Percentiles rank a stretch among this genome's conserved stretches.
Conservation (phyloP, 2,329 filamentous ascomycete genomes). For the Diaporthe aspalathi region DNA sequence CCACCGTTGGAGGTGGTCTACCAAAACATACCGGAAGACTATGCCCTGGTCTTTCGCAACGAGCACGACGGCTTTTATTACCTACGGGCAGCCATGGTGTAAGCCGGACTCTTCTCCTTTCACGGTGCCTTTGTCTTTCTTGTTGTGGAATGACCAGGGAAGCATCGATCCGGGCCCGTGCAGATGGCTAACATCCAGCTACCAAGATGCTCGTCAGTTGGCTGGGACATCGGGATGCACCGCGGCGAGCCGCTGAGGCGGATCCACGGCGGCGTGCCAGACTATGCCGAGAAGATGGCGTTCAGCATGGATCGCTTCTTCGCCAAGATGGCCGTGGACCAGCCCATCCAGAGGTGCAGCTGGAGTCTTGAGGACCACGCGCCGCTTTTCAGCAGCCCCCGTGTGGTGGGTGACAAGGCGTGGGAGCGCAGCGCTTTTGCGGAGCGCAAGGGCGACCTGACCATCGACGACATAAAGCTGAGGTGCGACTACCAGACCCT, state of each 20-base stretch:
- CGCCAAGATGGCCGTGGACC: constrained; percentile 77
- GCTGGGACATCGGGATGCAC: constrained; percentile 82
- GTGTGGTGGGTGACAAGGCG: constrained; percentile 63
- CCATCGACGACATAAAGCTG: constrained; percentile 70
- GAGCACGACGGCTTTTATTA: constrained; percentile 77
- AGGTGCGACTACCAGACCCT: constrained; percentile 92
- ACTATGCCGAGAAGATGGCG: constrained; percentile 89
- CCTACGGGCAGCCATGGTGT: constrained; percentile 78
- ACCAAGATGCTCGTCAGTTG: constrained; percentile 74
- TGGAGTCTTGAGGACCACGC: constrained; percentile 84
- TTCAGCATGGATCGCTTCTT: constrained; percentile 92
- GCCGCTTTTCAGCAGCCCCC: constrained; percentile 80
- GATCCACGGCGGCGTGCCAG: constrained; percentile 81
- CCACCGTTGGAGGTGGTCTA: constrained; percentile 78
- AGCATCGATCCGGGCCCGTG: too few relatives aligned
- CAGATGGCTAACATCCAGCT: too few relatives aligned
- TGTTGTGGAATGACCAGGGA: too few relatives aligned
- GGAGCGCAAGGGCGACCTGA: constrained; percentile 57
- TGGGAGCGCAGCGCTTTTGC: constrained; percentile 70
- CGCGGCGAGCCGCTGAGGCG: constrained; percentile 76
- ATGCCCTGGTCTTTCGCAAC: constrained; percentile 79
- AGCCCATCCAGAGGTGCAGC: constrained; percentile 84
- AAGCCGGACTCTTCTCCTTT: too few relatives aligned
- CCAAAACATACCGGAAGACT: constrained; percentile 86
- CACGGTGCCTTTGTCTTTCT: too few relatives aligned